Conservation (phyloP, 1,284 basidiomycete genomes). For the Ceratobasidium theobromae region DNA sequence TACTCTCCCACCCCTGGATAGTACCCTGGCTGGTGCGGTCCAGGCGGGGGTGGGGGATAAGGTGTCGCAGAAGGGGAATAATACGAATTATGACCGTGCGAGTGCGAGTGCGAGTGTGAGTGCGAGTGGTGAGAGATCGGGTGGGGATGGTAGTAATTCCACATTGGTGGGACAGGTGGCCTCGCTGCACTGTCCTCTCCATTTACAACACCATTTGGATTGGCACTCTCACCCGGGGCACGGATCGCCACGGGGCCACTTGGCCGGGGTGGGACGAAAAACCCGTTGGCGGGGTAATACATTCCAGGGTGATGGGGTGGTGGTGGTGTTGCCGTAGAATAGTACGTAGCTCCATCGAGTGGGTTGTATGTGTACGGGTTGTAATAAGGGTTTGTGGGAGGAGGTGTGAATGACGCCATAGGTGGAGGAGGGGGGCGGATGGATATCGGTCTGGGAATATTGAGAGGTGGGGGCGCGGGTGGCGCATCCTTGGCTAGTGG, state of each 20-base stretch:
- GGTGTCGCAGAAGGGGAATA: slow-evolving; percentile 29
- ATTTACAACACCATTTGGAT: too few relatives aligned
- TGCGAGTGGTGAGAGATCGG: too few relatives aligned
- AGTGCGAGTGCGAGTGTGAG: too few relatives aligned
- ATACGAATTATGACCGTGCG: slow-evolving; percentile 5
- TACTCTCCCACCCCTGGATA: slow-evolving; percentile 6
- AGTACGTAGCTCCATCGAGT: slow-evolving; percentile 22
- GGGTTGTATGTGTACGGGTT: slow-evolving; percentile 25
- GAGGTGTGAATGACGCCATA: slow-evolving; percentile 1
- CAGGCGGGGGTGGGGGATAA: too few relatives aligned
- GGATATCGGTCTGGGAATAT: too few relatives aligned
- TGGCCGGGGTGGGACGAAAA: slow-evolving; percentile 23
- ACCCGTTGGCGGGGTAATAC: slow-evolving; percentile 17
- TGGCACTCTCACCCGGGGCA: slow-evolving; percentile 16
- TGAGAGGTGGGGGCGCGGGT: too few relatives aligned
- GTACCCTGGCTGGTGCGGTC: slow-evolving; percentile 21
- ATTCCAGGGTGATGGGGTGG: slow-evolving; percentile 5
- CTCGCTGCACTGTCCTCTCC: not conserved
- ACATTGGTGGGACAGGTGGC: slow-evolving; percentile 14
- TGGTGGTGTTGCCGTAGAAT: slow-evolving; percentile 24
- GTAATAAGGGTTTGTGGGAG: not conserved
- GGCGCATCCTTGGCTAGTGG: too few relatives aligned
- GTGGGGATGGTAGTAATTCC: slow-evolving; percentile 29
- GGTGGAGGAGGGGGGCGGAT: slow-evolving; percentile 4
- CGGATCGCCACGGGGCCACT: slow-evolving; percentile 29